phyloP scores from a whole-genome alignment of 257 asterid genomes.

The Osmanthus fragrans region DNA sequence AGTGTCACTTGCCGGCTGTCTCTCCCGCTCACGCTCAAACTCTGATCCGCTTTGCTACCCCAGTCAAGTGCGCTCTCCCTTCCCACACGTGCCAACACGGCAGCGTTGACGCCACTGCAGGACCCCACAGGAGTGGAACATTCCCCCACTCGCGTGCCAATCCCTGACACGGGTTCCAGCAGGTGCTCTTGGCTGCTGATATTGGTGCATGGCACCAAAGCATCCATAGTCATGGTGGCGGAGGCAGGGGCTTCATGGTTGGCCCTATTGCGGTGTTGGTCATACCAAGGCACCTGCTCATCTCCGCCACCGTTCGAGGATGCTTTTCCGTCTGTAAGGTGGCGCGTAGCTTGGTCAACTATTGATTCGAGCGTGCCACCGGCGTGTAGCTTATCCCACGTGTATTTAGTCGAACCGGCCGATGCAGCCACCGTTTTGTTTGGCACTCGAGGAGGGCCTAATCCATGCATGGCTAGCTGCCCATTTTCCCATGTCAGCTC shows the following conservation, averaged over 20 bases:
- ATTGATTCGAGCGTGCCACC: constrained; percentile 82
- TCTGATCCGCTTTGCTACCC: constrained; percentile 36
- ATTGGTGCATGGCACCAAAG: constrained; percentile 69
- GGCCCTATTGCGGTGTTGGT: constrained; percentile 23
- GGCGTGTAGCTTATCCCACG: constrained; percentile 61
- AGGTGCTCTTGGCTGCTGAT: constrained; percentile 29
- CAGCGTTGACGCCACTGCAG: constrained; percentile 42
- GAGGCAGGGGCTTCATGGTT: constrained; percentile 25
- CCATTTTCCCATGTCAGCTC: constrained; percentile 81
- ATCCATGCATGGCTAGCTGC: constrained; percentile 68
- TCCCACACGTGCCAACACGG: constrained; percentile 27
- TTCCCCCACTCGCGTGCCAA: constrained; percentile 38
- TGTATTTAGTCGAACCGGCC: constrained; percentile 26
- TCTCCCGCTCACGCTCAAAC: constrained; percentile 52
- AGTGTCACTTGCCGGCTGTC: constrained; percentile 53
- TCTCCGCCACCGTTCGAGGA: constrained; percentile 15
- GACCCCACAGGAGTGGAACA: constrained; percentile 61
- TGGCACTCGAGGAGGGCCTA: constrained; percentile 50
- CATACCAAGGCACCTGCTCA: constrained; percentile 61
- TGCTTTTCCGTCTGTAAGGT: constrained; percentile 28
- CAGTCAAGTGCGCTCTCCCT: constrained; percentile 5
- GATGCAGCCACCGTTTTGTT: constrained; percentile 20
- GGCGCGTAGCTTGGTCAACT: constrained; percentile 77
- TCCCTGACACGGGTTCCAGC: constrained; percentile 28
- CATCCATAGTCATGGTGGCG: constrained; percentile 37